These are phyloP conservation scores for Syncephalastrum racemosum DNA, from an alignment of 371 early-diverging fungal genomes.

Conservation along the genomic window DNA sequence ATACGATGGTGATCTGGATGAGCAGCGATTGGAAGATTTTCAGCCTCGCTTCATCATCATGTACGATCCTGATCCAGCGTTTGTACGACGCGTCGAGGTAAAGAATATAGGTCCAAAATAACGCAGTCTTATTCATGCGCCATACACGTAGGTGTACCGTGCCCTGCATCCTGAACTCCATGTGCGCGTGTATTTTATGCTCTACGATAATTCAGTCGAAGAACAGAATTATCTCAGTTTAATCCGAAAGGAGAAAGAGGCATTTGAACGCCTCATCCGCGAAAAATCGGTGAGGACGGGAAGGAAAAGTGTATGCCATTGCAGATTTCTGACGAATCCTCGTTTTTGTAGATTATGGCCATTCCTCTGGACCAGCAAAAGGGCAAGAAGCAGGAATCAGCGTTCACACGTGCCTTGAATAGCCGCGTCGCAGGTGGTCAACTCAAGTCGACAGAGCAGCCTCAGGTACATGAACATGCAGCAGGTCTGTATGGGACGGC, in stretches of 20 bases:
- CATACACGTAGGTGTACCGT: constrained; percentile 49
- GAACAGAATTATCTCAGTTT: constrained; percentile 89
- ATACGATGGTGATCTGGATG: constrained; percentile 56
- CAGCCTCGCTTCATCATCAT: constrained; percentile 83
- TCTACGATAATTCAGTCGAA: constrained; percentile 93
- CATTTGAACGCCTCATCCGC: constrained; percentile 91
- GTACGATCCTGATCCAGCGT: constrained; percentile 87
- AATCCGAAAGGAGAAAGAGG: constrained; percentile 88
- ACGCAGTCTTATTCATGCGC: too few species aligned
- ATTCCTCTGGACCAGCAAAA: constrained; percentile 62
- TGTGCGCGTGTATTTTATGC: constrained; percentile 85
- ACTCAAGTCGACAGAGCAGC: constrained; percentile 18
- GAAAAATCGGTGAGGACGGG: constrained; percentile 79
- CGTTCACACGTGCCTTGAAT: constrained; percentile 55
- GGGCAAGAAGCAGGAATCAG: constrained; percentile 40
- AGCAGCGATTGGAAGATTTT: constrained; percentile 61
- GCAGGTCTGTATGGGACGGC: too few species aligned
- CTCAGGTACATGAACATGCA: constrained; percentile 23
- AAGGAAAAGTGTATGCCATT: not conserved
- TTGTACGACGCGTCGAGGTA: constrained; percentile 87
- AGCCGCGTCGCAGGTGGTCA: constrained; percentile 62
- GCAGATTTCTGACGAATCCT: not conserved
- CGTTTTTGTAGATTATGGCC: constrained; percentile 57
- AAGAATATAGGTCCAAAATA: not conserved
- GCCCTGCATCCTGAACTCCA: constrained; percentile 56